Base-by-base conservation (phyloP, 2,329 filamentous ascomycete genomes). In the Fusarium globosum region DNA sequence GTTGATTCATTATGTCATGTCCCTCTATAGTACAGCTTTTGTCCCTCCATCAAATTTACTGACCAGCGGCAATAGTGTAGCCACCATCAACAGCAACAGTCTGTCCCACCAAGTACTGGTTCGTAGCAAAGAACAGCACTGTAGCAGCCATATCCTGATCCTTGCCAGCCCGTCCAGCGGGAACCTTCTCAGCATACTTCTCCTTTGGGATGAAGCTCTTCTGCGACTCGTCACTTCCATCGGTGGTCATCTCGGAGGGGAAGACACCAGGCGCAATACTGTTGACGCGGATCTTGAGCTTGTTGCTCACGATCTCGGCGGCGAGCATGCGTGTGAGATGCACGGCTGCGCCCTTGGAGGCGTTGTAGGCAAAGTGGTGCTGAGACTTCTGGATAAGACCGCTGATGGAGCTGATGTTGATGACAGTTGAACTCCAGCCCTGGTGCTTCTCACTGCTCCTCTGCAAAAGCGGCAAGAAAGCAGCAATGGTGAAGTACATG, bases 191-290 rank as follows among this genome's bases (percentile, higher is more conserved):
- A 46, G 85, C 86, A 75, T 91, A 92, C 61, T 86, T 85, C 21
- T 89, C 86, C 74, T 85, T 85, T 41, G 87, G 87, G 38, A 90
- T 85, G 63, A 88, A 83, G 75, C 92, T 86, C 82, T 92, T 93
- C 71, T 89, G 87, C 38, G 77, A 78, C 23, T 83, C 82, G 23
- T 85, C 83, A 35, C 84, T 86, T 18, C 81, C 83, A 7, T 80
- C 80, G 4, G 89, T 87, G 43, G 90, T 91, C 92, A 93, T 94
- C 87, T 93, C 92, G 77, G 91, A 92, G 23, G 90, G 91, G 76
- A 89, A 88, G 35, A 93, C 87, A 39, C 92, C 92, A 0, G 93
- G 93, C 0, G 93, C 93, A 69, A 94, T 93, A 45, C 91, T 90
- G 78, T 95, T 88, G 42, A 92, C 87, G 74, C 94, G 93, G 45